Base-by-base conservation (phyloP, 2,329 filamentous ascomycete genomes). In the Botrytis fabae region DNA sequence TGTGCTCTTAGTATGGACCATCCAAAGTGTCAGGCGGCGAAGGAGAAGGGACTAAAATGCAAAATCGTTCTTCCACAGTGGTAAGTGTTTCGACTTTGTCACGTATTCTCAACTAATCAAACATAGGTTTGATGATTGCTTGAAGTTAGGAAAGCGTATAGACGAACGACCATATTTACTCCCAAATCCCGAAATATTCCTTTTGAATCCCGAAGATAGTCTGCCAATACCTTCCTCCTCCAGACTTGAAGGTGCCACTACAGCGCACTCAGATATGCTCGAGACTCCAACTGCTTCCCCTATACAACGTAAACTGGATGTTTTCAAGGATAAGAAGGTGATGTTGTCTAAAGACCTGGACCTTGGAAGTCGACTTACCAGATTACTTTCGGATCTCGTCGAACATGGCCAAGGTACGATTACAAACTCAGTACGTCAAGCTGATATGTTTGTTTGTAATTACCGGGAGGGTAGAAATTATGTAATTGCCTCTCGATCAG, bases 31-130 rank as follows among this genome's bases (percentile, higher is more conserved):
- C 80, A 86, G 74, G 81, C 89, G 71, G 92, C 91, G 0, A 76
- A 85, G 61, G 84, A 86, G 14, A 97, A 91, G 81, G 87, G 87
- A 2, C 85, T 93, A 71, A 90, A 89, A 71, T 90, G 90, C 82
- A 95, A 94, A 82, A 92, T 98, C 74, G 93, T 99, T 28, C 85
- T 99, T 70, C 96, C 96, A 54, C 96, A 98, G 80, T 98, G 96
- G 93, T 94, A 84, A 48, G 62, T 64, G 18, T 69, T 57, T 32
- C 38, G 6, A 59, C 7, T 25, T 25, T 42, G 14, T 8, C 10
- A n/a, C 32, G 32, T n/a, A 28, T 48, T 4, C 44, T 61, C 61
- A 74, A 68, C 78, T 83, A 75, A 81, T 73, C n/a, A 42, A 51
- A 18, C 38, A 54, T 75, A 95, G 93, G 94, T 98, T 99, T 80